Base-by-base conservation (phyloP, 176 grass and related monocot genomes). In the Triticum aestivum region DNA sequence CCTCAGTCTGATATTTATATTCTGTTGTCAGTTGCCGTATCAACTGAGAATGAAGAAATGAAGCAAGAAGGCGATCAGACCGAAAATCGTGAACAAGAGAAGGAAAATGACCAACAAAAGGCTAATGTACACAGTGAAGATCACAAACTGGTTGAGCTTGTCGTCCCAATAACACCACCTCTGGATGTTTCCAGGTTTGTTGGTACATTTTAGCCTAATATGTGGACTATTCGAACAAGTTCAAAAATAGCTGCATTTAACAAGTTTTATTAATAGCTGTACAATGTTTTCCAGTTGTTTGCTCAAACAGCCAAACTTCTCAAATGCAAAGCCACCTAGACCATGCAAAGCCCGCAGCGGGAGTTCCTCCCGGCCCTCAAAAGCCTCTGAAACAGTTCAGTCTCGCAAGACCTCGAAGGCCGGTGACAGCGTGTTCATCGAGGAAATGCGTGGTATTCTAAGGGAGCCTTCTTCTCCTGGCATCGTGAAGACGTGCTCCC, bases 271-370 rank as follows among this genome's bases (percentile, higher is more conserved):
- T 34, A 83, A 69, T 65, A 77, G 14, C 32, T 37, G 26, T 65
- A 75, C 66, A 24, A 65, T 58, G 17, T 51, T 59, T 75, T 88
- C 54, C 94, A 99, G 97, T 76, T 90, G 52, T 34, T 86, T 86
- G 56, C 61, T 96, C 45, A 91, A 98, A 61, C 78, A 82, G 54
- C 92, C 89, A 67, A 91, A 80, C 64, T 98, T 92, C 87, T 94
- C 96, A 45, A 94, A 80, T 69, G 90, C 87, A 79, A 99, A 99
- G 44, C 92, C 92, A 27, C 94, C 97, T 61, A 92, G 91, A 66
- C 85, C 90, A 65, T 80, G 81, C 15, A 90, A 88, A 73, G 29
- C 90, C 72, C 88, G 89, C 4, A 90, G 83, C 23, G 90, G 67
- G 68, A 93, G 29, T 56, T 94, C 91, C 62, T 88, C 92, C 39